These are phyloP conservation scores for Alternaria longipes DNA, from an alignment of 2,329 filamentous ascomycete genomes.

Conservation along the genomic window DNA sequence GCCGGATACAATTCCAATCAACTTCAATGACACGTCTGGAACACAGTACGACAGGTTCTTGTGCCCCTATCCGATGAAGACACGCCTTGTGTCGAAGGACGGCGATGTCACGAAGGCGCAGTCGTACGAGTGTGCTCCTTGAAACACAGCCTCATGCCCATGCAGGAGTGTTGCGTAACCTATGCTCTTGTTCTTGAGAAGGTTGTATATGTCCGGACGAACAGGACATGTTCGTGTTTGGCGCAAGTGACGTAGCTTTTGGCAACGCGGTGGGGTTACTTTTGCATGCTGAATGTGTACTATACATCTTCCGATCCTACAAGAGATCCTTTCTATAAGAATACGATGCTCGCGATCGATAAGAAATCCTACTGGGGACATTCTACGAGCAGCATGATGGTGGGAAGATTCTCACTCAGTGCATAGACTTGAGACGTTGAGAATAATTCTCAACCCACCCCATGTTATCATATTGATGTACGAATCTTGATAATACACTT, in stretches of 20 bases:
- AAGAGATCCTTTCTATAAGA: too few species aligned
- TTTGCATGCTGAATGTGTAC: too few species aligned
- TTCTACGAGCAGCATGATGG: too few species aligned
- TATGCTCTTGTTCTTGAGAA: neutral
- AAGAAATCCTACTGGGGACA: too few species aligned
- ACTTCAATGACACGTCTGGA: neutral
- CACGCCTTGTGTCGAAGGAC: conserved; percentile 16
- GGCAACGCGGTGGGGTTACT: too few species aligned
- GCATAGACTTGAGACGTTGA: too few species aligned
- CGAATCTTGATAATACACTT: neutral
- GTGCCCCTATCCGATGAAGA: conserved; percentile 28
- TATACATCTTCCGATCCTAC: too few species aligned
- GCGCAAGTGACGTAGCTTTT: too few species aligned
- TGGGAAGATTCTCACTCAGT: too few species aligned
- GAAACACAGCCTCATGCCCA: neutral
- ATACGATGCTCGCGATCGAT: too few species aligned
- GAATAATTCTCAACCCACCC: neutral
- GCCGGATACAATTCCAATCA: conserved; percentile 22
- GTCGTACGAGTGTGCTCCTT: conserved; percentile 15
- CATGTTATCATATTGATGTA: neutral
- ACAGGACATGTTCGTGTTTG: too few species aligned
- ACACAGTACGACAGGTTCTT: conserved; percentile 23
- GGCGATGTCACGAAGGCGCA: conserved; percentile 13
- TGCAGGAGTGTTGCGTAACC: neutral
- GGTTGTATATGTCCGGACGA: neutral